Conservation (phyloP, 2,329 filamentous ascomycete genomes). For the Exophiala calicioides region DNA sequence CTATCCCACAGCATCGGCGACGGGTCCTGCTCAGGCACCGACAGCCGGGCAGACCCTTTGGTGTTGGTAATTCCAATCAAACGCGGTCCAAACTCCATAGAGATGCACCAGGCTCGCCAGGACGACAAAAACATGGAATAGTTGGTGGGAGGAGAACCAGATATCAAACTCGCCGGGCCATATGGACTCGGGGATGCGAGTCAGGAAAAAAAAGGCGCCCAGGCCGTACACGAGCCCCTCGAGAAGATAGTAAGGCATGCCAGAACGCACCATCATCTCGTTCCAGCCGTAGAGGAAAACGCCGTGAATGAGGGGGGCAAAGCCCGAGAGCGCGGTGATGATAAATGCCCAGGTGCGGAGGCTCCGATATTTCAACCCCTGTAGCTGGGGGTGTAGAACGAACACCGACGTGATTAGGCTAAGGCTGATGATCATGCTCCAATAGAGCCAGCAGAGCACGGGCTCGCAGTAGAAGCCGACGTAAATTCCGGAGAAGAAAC, state of each 20-base stretch:
- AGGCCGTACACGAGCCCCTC: constrained; percentile 37
- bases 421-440: constrained; percentile 39
- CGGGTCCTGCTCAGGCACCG: not conserved
- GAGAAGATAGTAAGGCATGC: constrained; percentile 38
- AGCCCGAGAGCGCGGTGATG: constrained; percentile 37
- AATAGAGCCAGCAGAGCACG: constrained; percentile 35
- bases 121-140: constrained; percentile 42
- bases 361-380: constrained; percentile 33
- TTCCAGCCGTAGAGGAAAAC: constrained; percentile 32
- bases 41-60: constrained; percentile 26
- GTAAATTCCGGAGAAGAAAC: constrained; percentile 39
- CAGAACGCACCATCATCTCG: constrained; percentile 32
- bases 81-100: constrained; percentile 38
- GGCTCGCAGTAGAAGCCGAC: constrained; percentile 41
- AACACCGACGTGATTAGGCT: constrained; percentile 35
- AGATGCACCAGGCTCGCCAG: constrained; percentile 45
- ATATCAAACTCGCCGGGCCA: constrained; percentile 39
- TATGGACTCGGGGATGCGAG: constrained; percentile 31
- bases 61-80: constrained; percentile 36
- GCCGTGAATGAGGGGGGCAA: constrained; percentile 39
- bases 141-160: constrained; percentile 38
- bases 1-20: no score
- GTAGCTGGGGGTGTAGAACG: constrained; percentile 39
- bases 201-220: constrained; percentile 35
- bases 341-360: constrained; percentile 36